Evolutionary conservation across 148 eudicot species (phyloP), one percentile per base, ranked within the genome.

Genomic region (Rhododendron vialii): DNA sequence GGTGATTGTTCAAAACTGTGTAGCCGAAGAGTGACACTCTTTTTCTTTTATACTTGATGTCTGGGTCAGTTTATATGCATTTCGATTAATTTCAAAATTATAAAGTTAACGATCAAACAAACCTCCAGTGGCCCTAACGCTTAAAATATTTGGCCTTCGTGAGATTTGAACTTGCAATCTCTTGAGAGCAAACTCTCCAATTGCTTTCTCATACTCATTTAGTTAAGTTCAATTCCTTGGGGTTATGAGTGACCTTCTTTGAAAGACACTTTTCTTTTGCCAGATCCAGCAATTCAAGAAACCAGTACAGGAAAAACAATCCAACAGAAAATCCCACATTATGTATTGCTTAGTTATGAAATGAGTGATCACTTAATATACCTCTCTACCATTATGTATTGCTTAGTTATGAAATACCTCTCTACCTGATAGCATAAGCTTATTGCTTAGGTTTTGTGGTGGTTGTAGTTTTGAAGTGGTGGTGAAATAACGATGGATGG

Each of bases 21-120:
- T 3, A 15, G 61, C 57, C 4, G 1, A 17, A 30, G n/a, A 82
- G 13, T 15, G 13, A 38, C 24, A 55, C 59, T 48, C 55, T 59
- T 20, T 59, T 20, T 55, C 5, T 3, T 15, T 15, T 55, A 55
- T 17, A 55, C 22, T 17, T 55, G 20, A 55, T 55, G 57, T 2
- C 3, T 18, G 4, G 3, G 14, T 14, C 3, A 51, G 17, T 18
- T 51, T 51, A 0, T 0, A 0, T 0, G 1, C 1, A 55, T 17
- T 2, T 55, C 4, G 4, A 55, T 4, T 55, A 12, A 3, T 13
- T 51, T 51, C 0, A 13, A 1, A 51, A 1, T 51, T 14, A 0
- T 14, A 1, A 51, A 47, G 15, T 51, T 51, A 51, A 14, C 0
- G 5, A 51, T 14, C 57, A 0, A 1, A 14, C 57, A 51, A 51